phyloP scores from a whole-genome alignment of 208 protist species.

The Leishmania aethiopica region DNA sequence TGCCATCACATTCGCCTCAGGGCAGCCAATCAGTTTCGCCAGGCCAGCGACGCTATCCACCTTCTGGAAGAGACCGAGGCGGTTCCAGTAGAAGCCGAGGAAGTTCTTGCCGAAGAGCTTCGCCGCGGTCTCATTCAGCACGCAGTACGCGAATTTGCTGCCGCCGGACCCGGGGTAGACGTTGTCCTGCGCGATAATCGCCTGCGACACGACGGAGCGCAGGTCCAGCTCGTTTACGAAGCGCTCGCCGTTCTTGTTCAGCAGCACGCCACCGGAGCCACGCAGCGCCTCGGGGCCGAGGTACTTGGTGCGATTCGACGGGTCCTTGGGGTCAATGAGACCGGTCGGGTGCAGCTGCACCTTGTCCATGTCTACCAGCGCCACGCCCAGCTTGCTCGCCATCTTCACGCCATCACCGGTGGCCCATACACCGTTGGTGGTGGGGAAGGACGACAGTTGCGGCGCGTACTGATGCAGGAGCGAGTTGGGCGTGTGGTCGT shows the following conservation, averaged over 20 bases:
- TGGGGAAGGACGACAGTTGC: slow-evolving; percentile 67
- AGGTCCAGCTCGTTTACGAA: slow-evolving; percentile 96
- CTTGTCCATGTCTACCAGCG: slow-evolving; percentile 93
- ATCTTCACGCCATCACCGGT: slow-evolving; percentile 86
- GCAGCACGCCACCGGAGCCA: slow-evolving; percentile 93
- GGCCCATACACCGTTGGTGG: slow-evolving; percentile 91
- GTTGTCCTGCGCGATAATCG: slow-evolving; percentile 82
- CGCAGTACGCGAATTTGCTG: slow-evolving; percentile 78
- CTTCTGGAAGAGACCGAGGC: slow-evolving; percentile 73
- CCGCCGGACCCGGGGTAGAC: slow-evolving; percentile 64
- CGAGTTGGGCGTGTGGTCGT: slow-evolving; percentile 57
- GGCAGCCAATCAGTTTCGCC: slow-evolving; percentile 76
- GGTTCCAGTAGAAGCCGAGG: slow-evolving; percentile 84
- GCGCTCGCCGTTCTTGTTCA: slow-evolving; percentile 91
- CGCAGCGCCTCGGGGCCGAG: slow-evolving; percentile 96
- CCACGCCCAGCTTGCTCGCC: slow-evolving; percentile 65
- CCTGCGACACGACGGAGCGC: slow-evolving; percentile 93
- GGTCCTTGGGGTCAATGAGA: slow-evolving; percentile 94
- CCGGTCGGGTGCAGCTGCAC: slow-evolving; percentile 96
- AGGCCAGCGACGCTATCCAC: slow-evolving; percentile 58
- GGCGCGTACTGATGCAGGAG: slow-evolving; percentile 84
- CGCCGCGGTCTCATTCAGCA: slow-evolving; percentile 79
- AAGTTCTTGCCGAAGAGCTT: slow-evolving; percentile 78
- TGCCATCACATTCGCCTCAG: slow-evolving; percentile 26
- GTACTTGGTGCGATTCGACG: slow-evolving; percentile 86